Conservation (phyloP, 2,329 filamentous ascomycete genomes). For the Colletotrichum paranaense region DNA sequence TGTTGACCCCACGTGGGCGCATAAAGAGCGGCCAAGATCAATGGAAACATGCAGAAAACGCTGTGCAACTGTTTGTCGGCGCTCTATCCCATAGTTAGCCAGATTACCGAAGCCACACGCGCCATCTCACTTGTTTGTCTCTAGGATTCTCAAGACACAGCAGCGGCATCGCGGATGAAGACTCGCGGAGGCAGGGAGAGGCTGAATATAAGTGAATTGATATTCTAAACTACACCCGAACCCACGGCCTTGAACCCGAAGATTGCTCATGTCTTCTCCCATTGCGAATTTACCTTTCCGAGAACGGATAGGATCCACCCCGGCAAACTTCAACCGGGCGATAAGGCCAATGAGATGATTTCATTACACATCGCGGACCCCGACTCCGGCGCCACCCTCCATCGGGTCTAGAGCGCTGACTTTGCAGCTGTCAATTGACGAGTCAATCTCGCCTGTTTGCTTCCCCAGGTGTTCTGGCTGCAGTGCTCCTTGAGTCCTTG, state of each 20-base stretch:
- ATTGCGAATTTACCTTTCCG: neutral
- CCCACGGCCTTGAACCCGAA: neutral
- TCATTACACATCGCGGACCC: slow-evolving; percentile 13
- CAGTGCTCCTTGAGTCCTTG: neutral
- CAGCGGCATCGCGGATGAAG: neutral
- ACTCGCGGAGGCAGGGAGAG: neutral
- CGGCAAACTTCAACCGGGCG: neutral
- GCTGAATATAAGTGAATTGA: no score
- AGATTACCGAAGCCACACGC: neutral
- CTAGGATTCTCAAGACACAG: neutral
- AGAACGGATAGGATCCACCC: neutral
- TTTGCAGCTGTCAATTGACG: neutral
- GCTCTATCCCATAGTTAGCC: neutral
- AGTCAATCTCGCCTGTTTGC: neutral
- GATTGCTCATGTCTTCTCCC: neutral
- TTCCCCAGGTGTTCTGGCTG: slow-evolving; percentile 3
- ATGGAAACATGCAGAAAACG: neutral
- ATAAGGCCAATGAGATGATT: slow-evolving; percentile 18
- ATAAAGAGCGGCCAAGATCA: neutral
- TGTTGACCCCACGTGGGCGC: neutral
- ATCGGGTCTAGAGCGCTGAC: slow-evolving; percentile 3
- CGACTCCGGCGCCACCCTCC: neutral
- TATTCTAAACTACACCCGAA: no score
- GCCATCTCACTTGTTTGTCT: neutral
- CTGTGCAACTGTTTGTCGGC: neutral